Base-by-base conservation (phyloP, 805 yeast genomes). In the Candida multigemmis region DNA sequence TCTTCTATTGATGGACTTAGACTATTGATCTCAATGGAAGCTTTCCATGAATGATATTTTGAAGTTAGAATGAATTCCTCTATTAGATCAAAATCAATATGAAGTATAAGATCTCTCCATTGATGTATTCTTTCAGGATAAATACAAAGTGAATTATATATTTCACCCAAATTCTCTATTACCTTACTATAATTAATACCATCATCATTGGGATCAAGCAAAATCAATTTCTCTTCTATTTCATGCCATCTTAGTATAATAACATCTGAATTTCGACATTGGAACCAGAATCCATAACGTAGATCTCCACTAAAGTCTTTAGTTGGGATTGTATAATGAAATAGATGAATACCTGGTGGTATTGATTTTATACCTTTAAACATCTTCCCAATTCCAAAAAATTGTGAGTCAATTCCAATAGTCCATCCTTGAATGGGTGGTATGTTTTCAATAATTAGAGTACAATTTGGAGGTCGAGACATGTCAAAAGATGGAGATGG, bases 361-460 rank as follows among this genome's bases (percentile, higher is more conserved):
- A 77, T 50, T 11, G 50, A 45, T 35, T 72, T 73, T 35, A 77
- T 57, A 1, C 83, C 83, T 31, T 47, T 53, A 14, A 70, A 50
- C 2, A 48, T 30, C 7, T 45, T 32, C 14, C 56, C 60, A 6
- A 65, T 41, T 19, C 51, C 53, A 52, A 71, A 68, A 41, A 65
- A 70, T 33, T 59, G 65, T 12, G 63, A 42, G 33, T 72, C 77
- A 14, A 71, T 58, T 1, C 78, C 78, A 4, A 53, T 19, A 12
- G 46, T 28, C 43, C 49, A 41, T n/a, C n/a, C n/a, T n/a, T n/a
- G n/a, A n/a, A 21, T 41, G 34, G 14, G 35, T 31, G 7, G 37
- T 32, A 10, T 16, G 6, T 28, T 24, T 7, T 33, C 23, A 12
- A 42, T 29, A 5, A 52, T 24, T 1, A 46, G 18, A 3, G 56